Base-by-base conservation (phyloP, 805 yeast species). In the Suhomyces pyralidae region DNA sequence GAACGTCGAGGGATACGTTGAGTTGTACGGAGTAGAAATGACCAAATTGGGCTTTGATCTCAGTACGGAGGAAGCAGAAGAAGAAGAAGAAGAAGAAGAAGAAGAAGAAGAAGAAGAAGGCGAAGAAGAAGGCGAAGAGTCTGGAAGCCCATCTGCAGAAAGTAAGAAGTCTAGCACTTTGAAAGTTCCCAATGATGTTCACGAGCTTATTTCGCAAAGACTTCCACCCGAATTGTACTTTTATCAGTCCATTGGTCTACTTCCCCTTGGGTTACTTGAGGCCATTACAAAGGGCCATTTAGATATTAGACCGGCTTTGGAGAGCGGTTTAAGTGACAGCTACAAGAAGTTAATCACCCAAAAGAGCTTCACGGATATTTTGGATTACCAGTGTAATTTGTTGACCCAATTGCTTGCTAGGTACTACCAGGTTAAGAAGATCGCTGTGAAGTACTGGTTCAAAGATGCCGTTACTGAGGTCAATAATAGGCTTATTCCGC, bases 171-270 rank as follows among this genome's bases (percentile, higher is more conserved):
- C 53, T 14, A 54, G 51, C 32, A 19, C 45, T 19, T 59, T 68
- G 38, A 71, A 71, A 50, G 70, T 86, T 46, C 97, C 98, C 3
- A 81, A 82, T 55, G 96, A 91, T 66, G 74, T 89, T 10, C 94
- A 89, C 65, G 91, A 85, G 45, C 81, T 91, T 46, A 78, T 94
- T 47, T 90, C 96, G 8, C 90, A 88, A 66, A 81, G 92, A 63
- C 74, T 94, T 49, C 96, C 97, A 1, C 88, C 90, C 50, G 98
- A 92, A 69, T 77, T 87, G 42, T 86, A 82, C 62, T 91, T 86
- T 65, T 94, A 90, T 67, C 83, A 83, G 63, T 86, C 96, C 1
- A 68, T 87, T 53, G 98, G 97, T 1, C 65, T 92, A 22, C 71
- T 87, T 10, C 81, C 85, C 7, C 70, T 85, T 5, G 84, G 83